Evolutionary conservation across 2,329 filamentous ascomycete species (phyloP).

Genomic region (Pseudogymnoascus sp.): DNA sequence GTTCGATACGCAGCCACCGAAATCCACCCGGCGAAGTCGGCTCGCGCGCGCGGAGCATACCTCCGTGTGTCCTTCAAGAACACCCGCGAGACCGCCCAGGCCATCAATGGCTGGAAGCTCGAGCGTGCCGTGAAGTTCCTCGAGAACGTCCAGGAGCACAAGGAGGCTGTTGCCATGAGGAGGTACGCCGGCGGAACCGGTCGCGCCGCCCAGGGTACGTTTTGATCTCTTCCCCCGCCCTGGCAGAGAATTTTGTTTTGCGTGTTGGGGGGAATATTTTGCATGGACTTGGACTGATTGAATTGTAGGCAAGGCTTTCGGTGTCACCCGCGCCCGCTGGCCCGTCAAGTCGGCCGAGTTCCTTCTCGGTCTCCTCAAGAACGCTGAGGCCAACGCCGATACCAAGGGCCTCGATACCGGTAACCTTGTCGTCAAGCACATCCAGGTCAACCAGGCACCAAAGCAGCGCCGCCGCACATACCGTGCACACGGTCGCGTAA

Average conservation of each 20-base stretch:
- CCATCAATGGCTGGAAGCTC: conserved; percentile 77
- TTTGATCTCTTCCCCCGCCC: conserved; percentile 10
- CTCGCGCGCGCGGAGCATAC: conserved; percentile 96
- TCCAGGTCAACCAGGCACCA: conserved; percentile 99
- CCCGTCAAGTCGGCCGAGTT: conserved; percentile 99
- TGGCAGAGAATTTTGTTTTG: neutral
- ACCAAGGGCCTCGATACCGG: conserved; percentile 95
- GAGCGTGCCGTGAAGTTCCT: conserved; percentile 93
- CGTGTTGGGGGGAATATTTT: neutral
- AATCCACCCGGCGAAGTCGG: conserved; percentile 84
- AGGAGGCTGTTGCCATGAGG: conserved; percentile 97
- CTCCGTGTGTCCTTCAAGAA: conserved; percentile 99
- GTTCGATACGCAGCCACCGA: conserved; percentile 94
- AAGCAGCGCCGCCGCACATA: conserved; percentile 99
- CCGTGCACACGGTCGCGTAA: conserved; percentile 99
- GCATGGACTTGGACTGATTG: conserved; percentile 18
- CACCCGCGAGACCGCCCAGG: conserved; percentile 98
- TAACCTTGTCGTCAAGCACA: conserved; percentile 99
- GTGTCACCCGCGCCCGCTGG: conserved; percentile 97
- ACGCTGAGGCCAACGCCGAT: conserved; percentile 94
- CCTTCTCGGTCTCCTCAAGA: conserved; percentile 93
- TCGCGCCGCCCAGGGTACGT: conserved; percentile 93
- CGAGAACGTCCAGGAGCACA: conserved; percentile 95
- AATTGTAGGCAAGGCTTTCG: conserved; percentile 86
- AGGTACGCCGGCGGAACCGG: conserved; percentile 94